These are phyloP conservation scores for Sporodiniella umbellata DNA, from an alignment of 371 early-diverging fungal genomes.

Conservation along the genomic window DNA sequence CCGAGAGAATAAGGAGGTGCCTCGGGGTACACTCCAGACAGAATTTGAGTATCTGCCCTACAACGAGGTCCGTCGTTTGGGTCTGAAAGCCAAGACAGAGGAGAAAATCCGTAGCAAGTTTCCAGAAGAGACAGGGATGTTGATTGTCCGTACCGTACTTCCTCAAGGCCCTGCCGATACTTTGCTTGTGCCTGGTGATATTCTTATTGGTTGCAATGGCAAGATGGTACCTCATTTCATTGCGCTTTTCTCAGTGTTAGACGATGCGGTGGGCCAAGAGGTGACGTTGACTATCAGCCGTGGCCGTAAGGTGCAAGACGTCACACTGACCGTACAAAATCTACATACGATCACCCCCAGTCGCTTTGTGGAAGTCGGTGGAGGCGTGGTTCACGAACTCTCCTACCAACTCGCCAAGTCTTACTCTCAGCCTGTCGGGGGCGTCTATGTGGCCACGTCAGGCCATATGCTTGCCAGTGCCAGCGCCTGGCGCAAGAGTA, in stretches of 20 bases:
- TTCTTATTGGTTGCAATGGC: slow-evolving; percentile 64
- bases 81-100: slow-evolving; percentile 60
- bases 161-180: slow-evolving; percentile 73
- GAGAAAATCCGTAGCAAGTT: slow-evolving; percentile 57
- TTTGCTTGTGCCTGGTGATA: slow-evolving; percentile 73
- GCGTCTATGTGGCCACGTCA: slow-evolving; percentile 80
- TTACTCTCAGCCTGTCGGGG: slow-evolving; percentile 69
- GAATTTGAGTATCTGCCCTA: slow-evolving; percentile 68
- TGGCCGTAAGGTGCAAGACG: slow-evolving; percentile 52
- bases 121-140: slow-evolving; percentile 65
- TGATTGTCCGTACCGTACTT: slow-evolving; percentile 66
- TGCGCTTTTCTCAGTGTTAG: slow-evolving; percentile 63
- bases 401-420: slow-evolving; percentile 85
- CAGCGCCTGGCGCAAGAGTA: slow-evolving; percentile 58
- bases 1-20: slow-evolving; percentile 54
- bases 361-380: slow-evolving; percentile 82
- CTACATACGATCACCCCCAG: slow-evolving; percentile 75
- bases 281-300: slow-evolving; percentile 69
- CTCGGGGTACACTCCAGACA: slow-evolving; percentile 79
- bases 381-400: slow-evolving; percentile 78
- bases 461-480: slow-evolving; percentile 74
- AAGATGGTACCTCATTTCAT: slow-evolving; percentile 67
- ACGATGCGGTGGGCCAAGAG: slow-evolving; percentile 60
- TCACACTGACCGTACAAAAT: slow-evolving; percentile 69
- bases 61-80: slow-evolving; percentile 62